A percentile compares a stretch with the other conserved stretches of the same genome.
Conservation (phyloP, 2,329 filamentous ascomycete species). For the Cadophora malorum region DNA sequence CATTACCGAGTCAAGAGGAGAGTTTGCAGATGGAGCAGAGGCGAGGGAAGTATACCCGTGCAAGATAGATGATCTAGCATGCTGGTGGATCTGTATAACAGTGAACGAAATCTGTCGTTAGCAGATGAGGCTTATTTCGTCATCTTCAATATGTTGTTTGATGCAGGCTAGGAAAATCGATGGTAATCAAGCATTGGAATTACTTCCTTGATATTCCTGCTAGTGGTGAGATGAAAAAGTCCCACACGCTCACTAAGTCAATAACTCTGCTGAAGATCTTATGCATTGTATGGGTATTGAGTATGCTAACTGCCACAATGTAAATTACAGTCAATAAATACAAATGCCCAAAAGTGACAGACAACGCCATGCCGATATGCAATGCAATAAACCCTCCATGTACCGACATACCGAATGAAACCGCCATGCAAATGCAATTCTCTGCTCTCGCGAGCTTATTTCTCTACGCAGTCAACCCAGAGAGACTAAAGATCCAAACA, state of each 20-base stretch:
- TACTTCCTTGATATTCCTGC: neutral
- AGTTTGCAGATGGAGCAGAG: conserved; percentile 80
- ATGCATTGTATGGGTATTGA: conserved; percentile 5
- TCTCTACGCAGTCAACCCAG: neutral
- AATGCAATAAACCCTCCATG: conserved; percentile 28
- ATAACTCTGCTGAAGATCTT: neutral
- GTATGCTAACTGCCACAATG: conserved; percentile 17
- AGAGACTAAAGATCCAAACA: neutral
- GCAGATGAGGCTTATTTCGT: neutral
- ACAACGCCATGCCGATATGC: conserved; percentile 29
- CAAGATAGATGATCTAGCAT: conserved; percentile 34
- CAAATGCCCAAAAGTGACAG: neutral
- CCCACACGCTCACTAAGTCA: neutral
- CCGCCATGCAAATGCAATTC: conserved; percentile 23
- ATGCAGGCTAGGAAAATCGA: neutral
- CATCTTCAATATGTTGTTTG: too few species aligned
- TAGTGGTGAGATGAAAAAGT: neutral
- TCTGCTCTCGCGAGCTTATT: conserved; percentile 2
- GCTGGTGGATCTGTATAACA: conserved; percentile 29
- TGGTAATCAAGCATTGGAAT: neutral
- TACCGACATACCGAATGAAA: conserved; percentile 6
- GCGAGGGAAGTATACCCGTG: conserved; percentile 64
- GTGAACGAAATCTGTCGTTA: conserved; percentile 21
- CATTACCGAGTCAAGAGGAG: conserved; percentile 83
- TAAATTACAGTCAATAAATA: conserved; percentile 20